Evolutionary conservation across 2,329 filamentous ascomycete species (phyloP).

Genomic region (Aspergillus cejpii): DNA sequence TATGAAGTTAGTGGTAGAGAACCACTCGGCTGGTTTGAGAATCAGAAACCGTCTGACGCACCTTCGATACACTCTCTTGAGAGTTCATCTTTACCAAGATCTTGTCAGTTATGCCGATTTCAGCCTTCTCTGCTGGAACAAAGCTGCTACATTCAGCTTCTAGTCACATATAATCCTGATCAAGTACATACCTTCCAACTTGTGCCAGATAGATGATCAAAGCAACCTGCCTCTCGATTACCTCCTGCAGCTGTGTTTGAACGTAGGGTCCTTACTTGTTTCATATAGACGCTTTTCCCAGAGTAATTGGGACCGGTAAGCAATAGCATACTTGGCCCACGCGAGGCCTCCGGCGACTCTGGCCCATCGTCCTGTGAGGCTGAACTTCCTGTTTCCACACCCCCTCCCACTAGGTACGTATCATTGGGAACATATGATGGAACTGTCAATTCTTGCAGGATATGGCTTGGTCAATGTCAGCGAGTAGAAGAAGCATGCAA

Average conservation of each 20-base stretch:
- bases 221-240: constrained; percentile 50
- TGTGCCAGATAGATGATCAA: constrained; percentile 89
- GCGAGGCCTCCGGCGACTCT: constrained; percentile 4
- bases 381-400: background rate
- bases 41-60: too few relatives aligned
- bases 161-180: background rate
- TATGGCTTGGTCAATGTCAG: constrained; percentile 50
- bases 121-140: constrained; percentile 70
- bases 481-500: background rate
- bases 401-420: constrained; percentile 61
- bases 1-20: background rate
- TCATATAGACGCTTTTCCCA: constrained; percentile 92
- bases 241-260: background rate
- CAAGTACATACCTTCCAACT: constrained; percentile 54
- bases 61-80: constrained; percentile 58
- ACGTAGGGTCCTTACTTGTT: constrained; percentile 51
- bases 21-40: background rate
- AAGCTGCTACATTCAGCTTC: constrained; percentile 51
- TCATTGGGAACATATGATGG: constrained; percentile 77
- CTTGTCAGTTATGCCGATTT: constrained; percentile 82
- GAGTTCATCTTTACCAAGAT: constrained; percentile 83
- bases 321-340: constrained; percentile 61
- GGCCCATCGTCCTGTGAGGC: background rate
- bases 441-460: constrained; percentile 77
- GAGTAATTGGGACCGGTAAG: constrained; percentile 94